Evolutionary conservation across 164 flowering plant genomes (phyloP).

Genomic region (Protea cynaroides): DNA sequence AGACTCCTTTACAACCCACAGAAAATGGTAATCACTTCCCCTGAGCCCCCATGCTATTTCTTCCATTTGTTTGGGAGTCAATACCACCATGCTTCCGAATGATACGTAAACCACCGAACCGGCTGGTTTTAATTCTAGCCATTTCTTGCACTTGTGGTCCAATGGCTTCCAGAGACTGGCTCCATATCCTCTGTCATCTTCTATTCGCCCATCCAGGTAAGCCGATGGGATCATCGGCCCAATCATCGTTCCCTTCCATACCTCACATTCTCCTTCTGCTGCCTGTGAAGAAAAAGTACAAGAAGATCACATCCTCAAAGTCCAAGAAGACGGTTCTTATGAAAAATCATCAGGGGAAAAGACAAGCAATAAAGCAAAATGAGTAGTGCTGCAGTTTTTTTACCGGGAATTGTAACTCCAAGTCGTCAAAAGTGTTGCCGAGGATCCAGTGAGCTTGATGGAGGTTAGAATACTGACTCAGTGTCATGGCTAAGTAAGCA

Average conservation of each 20-base stretch:
- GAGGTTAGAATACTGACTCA: constrained; percentile 32
- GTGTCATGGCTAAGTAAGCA: not conserved
- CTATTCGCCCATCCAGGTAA: constrained; percentile 26
- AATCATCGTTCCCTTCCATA: constrained; percentile 17
- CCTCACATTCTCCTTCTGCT: constrained; percentile 17
- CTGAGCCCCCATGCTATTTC: constrained; percentile 16
- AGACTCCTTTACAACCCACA: too few species aligned
- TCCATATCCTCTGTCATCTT: constrained; percentile 26
- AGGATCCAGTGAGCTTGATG: constrained; percentile 28
- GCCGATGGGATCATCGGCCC: constrained; percentile 45
- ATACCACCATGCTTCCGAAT: constrained; percentile 31
- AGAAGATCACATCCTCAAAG: not conserved
- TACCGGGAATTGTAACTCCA: constrained; percentile 16
- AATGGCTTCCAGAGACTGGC: constrained; percentile 22
- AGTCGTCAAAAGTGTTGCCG: constrained; percentile 30
- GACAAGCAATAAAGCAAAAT: too few species aligned
- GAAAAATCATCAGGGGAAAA: too few species aligned
- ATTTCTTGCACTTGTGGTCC: constrained; percentile 13
- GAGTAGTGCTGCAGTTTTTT: too few species aligned
- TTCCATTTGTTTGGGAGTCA: constrained; percentile 26
- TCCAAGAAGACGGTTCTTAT: too few species aligned
- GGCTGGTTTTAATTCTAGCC: constrained; percentile 26
- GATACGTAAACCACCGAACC: constrained; percentile 40
- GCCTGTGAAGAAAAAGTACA: constrained; percentile 6
- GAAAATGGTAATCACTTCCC: too few species aligned